Evolutionary conservation across 2,329 filamentous ascomycete species (phyloP).

Genomic region (Aspergillus floridensis): DNA sequence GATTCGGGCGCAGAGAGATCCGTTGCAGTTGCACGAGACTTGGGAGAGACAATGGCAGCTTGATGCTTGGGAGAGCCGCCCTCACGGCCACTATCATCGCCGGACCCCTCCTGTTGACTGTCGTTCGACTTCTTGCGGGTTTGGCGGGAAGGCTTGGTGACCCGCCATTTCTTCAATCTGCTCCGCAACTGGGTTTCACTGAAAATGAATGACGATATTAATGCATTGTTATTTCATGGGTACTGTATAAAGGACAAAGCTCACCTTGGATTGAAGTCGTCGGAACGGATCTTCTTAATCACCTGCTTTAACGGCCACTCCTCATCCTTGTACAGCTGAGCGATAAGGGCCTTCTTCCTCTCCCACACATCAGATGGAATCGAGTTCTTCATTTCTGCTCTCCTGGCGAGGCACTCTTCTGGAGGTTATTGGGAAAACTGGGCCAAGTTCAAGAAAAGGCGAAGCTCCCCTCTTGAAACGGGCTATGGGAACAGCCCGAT

Average conservation of each 20-base stretch:
- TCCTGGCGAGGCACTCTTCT: not conserved
- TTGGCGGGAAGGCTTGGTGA: slow-evolving; percentile 46
- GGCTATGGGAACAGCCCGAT: not conserved
- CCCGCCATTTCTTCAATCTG: slow-evolving; percentile 46
- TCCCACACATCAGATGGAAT: slow-evolving; percentile 46
- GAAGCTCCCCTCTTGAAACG: not conserved
- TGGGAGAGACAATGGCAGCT: slow-evolving; percentile 14
- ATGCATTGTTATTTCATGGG: not conserved
- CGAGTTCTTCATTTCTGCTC: slow-evolving; percentile 39
- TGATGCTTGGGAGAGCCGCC: slow-evolving; percentile 16
- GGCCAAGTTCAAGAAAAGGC: not conserved
- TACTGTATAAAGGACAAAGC: not conserved
- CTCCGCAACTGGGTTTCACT: slow-evolving; percentile 47
- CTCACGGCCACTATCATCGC: slow-evolving; percentile 23
- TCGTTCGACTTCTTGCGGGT: slow-evolving; percentile 40
- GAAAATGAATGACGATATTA: not conserved
- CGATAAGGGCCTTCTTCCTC: slow-evolving; percentile 43
- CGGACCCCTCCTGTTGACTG: slow-evolving; percentile 13
- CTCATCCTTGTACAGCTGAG: slow-evolving; percentile 43
- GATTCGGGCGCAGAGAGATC: slow-evolving; percentile 8
- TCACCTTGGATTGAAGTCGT: slow-evolving; percentile 44
- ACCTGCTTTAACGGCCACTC: slow-evolving; percentile 48
- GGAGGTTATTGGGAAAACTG: not conserved
- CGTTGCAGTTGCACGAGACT: slow-evolving; percentile 8
- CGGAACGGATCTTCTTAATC: slow-evolving; percentile 44